Evolutionary conservation across 129 eudicot species (phyloP), one percentile per base, ranked within the genome.

Genomic region (Artemisia annua): DNA sequence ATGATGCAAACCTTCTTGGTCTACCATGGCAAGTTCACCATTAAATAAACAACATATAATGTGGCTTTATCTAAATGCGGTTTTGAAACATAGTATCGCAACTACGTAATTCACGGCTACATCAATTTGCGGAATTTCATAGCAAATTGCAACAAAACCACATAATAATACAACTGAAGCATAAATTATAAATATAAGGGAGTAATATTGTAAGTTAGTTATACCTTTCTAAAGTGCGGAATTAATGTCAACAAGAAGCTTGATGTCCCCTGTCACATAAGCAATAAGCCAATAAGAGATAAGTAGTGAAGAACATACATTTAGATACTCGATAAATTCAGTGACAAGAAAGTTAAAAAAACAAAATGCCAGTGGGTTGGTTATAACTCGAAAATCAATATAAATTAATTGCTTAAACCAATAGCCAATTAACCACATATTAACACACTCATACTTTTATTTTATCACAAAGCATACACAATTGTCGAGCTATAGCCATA

Each of bases 191-290:
- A 20, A 20, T 20, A 20, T 20, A 20, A 20, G 22, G 22, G 22
- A 20, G 22, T 20, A 1, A 20, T 20, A 20, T 20, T 20, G 22
- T 20, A 20, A 20, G 22, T 20, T 20, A 20, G 26, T 39, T 0
- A 24, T 79, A 91, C 97, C 97, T 88, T 83, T 78, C 97, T 81
- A 59, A 91, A 91, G 73, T 91, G 81, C 2, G 97, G 97, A 74
- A 91, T 88, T 63, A 71, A 18, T 3, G 96, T 91, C 65, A 91
- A 78, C 84, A 91, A 67, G 44, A 91, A 85, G 75, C 87, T 85
- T 44, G 97, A 84, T 58, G 56, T 79, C 55, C 97, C 97, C 97
- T 91, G 93, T 54, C 14, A 76, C 32, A 68, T 48, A 19, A 66
- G 28, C 73, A 56, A 48, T 20, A 50, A 15, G 10, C 7, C 57